Evolutionary conservation across 257 asterid species (phyloP).

Genomic region (Leptodermis oblonga): DNA sequence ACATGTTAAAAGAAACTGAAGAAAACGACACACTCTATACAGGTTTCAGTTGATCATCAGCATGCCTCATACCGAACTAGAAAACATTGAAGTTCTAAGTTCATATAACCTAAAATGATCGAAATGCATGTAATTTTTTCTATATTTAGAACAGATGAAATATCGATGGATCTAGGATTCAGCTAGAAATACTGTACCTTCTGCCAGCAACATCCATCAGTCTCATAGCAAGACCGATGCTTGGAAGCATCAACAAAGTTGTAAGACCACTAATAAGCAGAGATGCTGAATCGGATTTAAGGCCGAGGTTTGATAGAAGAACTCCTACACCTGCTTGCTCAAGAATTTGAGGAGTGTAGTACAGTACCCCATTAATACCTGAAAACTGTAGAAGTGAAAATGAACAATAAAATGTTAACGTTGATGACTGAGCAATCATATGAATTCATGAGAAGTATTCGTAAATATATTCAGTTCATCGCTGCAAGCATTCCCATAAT

Average conservation of each 20-base stretch:
- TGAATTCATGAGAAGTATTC: not conserved
- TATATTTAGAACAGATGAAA: constrained; percentile 5
- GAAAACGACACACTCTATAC: not conserved
- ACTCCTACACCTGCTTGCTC: constrained; percentile 95
- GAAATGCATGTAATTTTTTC: not conserved
- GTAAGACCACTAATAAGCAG: constrained; percentile 80
- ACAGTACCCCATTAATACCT: constrained; percentile 91
- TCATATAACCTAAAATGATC: not conserved
- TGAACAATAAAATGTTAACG: not conserved
- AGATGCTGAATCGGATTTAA: constrained; percentile 76
- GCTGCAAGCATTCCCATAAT: not conserved
- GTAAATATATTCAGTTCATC: not conserved
- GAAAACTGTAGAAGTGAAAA: constrained; percentile 53
- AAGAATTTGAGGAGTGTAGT: constrained; percentile 98
- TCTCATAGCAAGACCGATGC: constrained; percentile 92
- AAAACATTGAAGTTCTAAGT: not conserved
- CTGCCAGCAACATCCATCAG: constrained; percentile 95
- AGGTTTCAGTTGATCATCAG: not conserved
- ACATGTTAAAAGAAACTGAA: constrained; percentile 1
- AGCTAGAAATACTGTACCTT: constrained; percentile 39
- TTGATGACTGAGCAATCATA: not conserved
- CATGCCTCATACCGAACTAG: not conserved
- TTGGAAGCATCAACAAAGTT: constrained; percentile 89
- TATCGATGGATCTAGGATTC: not conserved
- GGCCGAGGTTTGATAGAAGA: constrained; percentile 70